These are phyloP conservation scores for Annona cherimola DNA, from an alignment of 164 flowering plant species.

Conservation along the genomic window DNA sequence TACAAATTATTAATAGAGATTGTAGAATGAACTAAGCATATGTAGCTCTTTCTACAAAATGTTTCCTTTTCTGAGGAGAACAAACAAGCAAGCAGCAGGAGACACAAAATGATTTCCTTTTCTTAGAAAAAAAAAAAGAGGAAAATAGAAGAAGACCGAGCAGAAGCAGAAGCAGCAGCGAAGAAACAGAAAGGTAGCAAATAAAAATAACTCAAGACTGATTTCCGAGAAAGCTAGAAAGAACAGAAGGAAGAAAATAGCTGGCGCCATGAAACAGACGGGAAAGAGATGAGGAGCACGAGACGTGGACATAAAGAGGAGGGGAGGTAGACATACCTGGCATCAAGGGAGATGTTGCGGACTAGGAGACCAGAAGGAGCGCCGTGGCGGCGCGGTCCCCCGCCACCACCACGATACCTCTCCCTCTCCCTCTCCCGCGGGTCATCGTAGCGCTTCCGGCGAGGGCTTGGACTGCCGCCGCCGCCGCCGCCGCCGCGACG, in stretches of 20 bases:
- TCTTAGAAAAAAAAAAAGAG: no score
- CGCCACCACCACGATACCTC: constrained; percentile 30
- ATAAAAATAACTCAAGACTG: background rate
- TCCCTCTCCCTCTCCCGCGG: constrained; percentile 55
- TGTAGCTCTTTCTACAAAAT: no score
- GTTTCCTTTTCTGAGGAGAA: no score
- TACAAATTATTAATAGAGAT: no score
- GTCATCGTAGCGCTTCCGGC: constrained; percentile 40
- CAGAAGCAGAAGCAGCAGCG: background rate
- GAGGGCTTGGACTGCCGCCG: constrained; percentile 44
- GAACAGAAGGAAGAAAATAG: background rate
- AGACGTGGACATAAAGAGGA: background rate
- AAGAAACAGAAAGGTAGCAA: background rate
- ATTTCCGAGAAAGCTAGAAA: background rate
- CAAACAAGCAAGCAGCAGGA: no score
- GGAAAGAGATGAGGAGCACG: background rate
- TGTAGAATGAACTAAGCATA: no score
- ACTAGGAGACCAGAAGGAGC: constrained; percentile 79
- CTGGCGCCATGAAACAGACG: background rate
- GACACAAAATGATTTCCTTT: no score
- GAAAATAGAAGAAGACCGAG: background rate
- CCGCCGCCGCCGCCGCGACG: constrained; percentile 49
- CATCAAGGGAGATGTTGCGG: constrained; percentile 81
- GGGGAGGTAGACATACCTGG: constrained; percentile 40
- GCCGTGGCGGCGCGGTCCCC: constrained; percentile 54